Evolutionary conservation across 2,329 filamentous ascomycete genomes (phyloP).

Genomic region (Graphilbum ipis-grandicollis): DNA sequence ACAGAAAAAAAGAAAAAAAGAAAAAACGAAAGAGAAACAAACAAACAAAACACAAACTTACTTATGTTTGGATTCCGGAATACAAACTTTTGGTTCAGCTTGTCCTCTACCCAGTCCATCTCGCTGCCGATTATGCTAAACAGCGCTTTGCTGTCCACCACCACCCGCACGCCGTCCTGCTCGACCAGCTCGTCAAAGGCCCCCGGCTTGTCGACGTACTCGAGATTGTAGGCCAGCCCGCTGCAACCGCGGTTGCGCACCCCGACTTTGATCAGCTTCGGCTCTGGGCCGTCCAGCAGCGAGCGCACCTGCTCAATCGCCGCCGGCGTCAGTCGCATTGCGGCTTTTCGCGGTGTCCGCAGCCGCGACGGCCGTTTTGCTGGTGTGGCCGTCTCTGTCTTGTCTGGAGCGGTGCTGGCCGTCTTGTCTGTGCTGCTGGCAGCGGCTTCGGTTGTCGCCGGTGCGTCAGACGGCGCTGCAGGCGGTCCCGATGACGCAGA

Average conservation of each 20-base stretch:
- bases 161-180: conserved; percentile 86
- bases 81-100: conserved; percentile 78
- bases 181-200: conserved; percentile 83
- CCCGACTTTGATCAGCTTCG: conserved; percentile 85
- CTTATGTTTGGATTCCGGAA: conserved; percentile 98
- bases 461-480: too few species aligned
- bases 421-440: conserved; percentile 5
- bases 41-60: conserved; percentile 38
- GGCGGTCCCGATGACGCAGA: too few species aligned
- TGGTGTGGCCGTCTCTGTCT: too few species aligned
- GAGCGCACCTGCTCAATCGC: conserved; percentile 65
- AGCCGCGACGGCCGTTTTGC: conserved; percentile 38
- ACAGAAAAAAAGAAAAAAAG: background rate
- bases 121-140: conserved; percentile 97
- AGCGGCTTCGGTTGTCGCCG: too few species aligned
- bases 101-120: conserved; percentile 98
- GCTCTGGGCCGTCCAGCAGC: conserved; percentile 68
- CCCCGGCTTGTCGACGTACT: conserved; percentile 84
- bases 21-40: conserved; percentile 14
- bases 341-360: conserved; percentile 63
- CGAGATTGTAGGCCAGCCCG: conserved; percentile 79
- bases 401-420: too few species aligned
- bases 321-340: conserved; percentile 66
- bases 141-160: conserved; percentile 93
- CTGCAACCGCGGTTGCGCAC: conserved; percentile 91